These are phyloP conservation scores for Tranzscheliella williamsii DNA, from an alignment of 1,284 basidiomycete species.

Conservation along the genomic window DNA sequence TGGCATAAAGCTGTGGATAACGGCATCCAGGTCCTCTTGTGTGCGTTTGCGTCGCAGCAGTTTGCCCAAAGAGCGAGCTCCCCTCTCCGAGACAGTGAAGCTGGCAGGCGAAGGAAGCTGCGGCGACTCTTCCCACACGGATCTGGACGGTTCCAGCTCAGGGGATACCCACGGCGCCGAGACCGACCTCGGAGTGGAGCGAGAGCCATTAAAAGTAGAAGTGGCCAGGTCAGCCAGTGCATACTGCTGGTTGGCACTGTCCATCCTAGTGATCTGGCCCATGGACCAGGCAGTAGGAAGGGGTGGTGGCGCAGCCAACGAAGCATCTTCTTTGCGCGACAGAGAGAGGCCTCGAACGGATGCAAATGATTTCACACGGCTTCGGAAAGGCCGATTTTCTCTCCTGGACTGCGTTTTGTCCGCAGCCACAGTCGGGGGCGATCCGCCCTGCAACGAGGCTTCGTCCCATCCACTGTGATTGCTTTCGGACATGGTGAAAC, in stretches of 20 bases:
- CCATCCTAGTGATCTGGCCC: too few species aligned
- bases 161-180: conserved; percentile 4
- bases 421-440: too few species aligned
- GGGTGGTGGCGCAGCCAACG: conserved; percentile 11
- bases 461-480: too few species aligned
- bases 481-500: too few species aligned
- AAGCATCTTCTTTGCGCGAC: conserved; percentile 1
- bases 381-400: conserved; percentile 7
- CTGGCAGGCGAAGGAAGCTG: conserved; percentile 2
- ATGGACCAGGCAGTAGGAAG: too few species aligned
- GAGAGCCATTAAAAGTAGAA: too few species aligned
- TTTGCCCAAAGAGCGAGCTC: conserved; percentile 8
- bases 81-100: conserved; percentile 15
- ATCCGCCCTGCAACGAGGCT: too few species aligned
- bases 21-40: conserved; percentile 5
- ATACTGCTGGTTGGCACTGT: too few species aligned
- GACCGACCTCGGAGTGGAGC: too few species aligned
- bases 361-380: conserved; percentile 26
- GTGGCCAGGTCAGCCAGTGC: too few species aligned
- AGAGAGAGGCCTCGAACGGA: conserved; percentile 11
- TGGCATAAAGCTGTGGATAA: conserved; percentile 9
- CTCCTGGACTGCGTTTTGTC: too few species aligned
- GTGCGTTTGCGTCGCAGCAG: conserved; percentile 15
- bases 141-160: conserved; percentile 3
- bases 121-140: conserved; percentile 22